Conservation (phyloP, 106 monocot species). For the Triglochin maritima region DNA sequence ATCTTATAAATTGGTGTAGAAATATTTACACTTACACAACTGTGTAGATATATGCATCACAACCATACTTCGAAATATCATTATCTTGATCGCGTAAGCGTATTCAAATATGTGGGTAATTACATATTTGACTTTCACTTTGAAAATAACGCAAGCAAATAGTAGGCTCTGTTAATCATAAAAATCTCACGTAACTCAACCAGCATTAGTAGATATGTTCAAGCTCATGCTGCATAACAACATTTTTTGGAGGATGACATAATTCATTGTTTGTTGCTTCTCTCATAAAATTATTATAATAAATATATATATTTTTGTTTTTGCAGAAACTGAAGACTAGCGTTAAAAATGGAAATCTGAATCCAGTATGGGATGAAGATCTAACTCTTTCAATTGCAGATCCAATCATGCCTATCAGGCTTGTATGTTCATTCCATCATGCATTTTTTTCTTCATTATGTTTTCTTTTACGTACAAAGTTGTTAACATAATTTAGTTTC, state of each 20-base stretch:
- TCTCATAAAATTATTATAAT: too few relatives aligned
- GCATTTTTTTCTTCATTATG: not conserved
- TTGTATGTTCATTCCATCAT: constrained; percentile 10
- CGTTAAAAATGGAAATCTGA: constrained; percentile 22
- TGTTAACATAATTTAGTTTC: not conserved
- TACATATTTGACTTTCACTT: too few relatives aligned
- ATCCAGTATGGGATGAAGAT: constrained; percentile 40
- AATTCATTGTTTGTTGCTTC: not conserved
- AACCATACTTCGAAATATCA: not conserved
- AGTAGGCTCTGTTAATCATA: not conserved
- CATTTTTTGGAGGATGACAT: not conserved
- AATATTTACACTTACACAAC: too few relatives aligned
- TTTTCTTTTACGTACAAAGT: not conserved
- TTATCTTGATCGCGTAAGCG: not conserved
- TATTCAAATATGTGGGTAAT: too few relatives aligned
- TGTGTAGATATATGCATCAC: too few relatives aligned
- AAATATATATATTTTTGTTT: not conserved
- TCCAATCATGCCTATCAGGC: constrained; percentile 13
- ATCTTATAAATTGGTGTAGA: not conserved
- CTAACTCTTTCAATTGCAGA: constrained; percentile 25
- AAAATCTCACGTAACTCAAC: not conserved
- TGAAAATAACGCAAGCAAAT: not conserved
- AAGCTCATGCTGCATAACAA: too few relatives aligned
- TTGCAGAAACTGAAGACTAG: constrained; percentile 31
- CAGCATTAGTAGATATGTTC: too few relatives aligned